Conservation (phyloP, 768 basidiomycete genomes). For the Guyanaporus albipodus region DNA sequence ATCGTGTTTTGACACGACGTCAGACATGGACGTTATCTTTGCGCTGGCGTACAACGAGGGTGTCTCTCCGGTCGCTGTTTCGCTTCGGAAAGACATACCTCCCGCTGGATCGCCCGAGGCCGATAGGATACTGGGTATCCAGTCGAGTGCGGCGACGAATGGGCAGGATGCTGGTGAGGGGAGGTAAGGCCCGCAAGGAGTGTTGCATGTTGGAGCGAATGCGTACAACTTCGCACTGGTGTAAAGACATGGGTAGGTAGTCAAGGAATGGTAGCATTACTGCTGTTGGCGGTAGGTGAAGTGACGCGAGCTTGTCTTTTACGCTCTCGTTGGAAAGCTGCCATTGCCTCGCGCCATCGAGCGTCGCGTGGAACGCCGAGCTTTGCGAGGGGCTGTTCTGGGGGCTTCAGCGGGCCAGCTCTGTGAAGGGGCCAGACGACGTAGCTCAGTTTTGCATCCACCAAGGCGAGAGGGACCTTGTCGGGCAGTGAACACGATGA, state of each 20-base stretch:
- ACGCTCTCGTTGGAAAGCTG: slow-evolving; percentile 29
- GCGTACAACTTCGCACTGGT: neutral
- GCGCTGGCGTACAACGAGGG: slow-evolving; percentile 43
- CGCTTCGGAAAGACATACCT: slow-evolving; percentile 42
- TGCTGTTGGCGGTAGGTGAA: neutral
- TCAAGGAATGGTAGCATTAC: neutral
- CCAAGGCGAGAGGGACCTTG: slow-evolving; percentile 42
- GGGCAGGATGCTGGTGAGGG: slow-evolving; percentile 4
- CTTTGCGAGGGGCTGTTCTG: slow-evolving; percentile 18
- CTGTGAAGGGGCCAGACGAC: slow-evolving; percentile 52
- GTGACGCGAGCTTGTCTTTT: slow-evolving; percentile 24
- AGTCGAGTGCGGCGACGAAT: slow-evolving; percentile 3
- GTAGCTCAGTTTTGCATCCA: slow-evolving; percentile 47
- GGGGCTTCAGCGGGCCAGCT: slow-evolving; percentile 34
- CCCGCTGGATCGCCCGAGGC: slow-evolving; percentile 43
- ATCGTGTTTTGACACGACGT: neutral
- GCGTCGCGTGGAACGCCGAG: slow-evolving; percentile 19
- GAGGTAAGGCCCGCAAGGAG: neutral
- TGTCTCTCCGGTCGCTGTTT: slow-evolving; percentile 42
- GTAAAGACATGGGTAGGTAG: neutral
- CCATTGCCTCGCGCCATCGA: slow-evolving; percentile 28
- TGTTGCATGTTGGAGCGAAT: neutral
- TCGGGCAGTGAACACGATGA: neutral
- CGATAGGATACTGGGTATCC: slow-evolving; percentile 40
- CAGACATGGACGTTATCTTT: slow-evolving; percentile 47